Base-by-base conservation (phyloP, 768 basidiomycete species). In the Fibroporia radiculosa region DNA sequence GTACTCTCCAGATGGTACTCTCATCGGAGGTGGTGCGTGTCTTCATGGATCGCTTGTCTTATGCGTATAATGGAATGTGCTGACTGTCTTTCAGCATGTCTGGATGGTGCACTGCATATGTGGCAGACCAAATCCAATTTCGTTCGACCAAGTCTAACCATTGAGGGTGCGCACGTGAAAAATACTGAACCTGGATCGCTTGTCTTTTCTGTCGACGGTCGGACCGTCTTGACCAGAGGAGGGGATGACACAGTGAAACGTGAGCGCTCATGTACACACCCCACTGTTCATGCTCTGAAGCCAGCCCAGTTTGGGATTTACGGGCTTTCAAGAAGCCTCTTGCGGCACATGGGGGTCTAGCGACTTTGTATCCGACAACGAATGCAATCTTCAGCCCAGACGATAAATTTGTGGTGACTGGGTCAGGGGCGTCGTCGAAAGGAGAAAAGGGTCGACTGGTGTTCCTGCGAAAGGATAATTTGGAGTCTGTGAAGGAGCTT, bases 341-440 rank as follows among this genome's bases (percentile, higher is more conserved):
- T 24, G 78, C 75, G 2, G 73, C 73, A n/a, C 78, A 75, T 45
- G 60, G 73, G 23, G 77, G 72, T 38, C 65, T 90, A 22, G 71
- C 77, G 36, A 89, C 89, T 13, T 65, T 92, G 44, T 97, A 99
- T 66, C 86, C 91, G 13, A 80, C 85, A 51, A 95, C 93, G 31
- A 98, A 98, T 63, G 84, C 93, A 7, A 77, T 86, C 50, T 98
- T 95, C 66, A 96, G 93, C 53, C 96, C 96, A 0, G 91, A 96
- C 62, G 91, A 93, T 55, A 87, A 82, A 62, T 80, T 82, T 57
- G 69, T 98, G 40, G 69, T 98, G 43, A 93, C 93, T 8, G 93
- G 96, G 4, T 72, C 78, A 1, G 85, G 83, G 6, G 75, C 82
- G 1, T 66, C 77, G 8, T 64, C 77, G 31, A 84, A 82, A 55